Conservation (phyloP, 345 rosid species). For the Mallotus nudiflorus region DNA sequence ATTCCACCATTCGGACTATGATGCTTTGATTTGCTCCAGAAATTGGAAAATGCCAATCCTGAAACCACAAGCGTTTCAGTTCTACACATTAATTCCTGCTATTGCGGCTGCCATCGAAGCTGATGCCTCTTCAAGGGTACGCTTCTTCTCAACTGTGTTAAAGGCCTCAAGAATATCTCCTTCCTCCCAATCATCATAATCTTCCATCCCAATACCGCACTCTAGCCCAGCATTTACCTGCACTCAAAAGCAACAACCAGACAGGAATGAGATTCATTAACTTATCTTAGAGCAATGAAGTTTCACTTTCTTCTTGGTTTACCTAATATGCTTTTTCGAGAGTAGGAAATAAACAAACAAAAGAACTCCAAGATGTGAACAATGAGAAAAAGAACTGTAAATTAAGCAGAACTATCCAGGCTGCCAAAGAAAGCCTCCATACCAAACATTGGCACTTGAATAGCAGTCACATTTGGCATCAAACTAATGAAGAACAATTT, state of each 20-base stretch:
- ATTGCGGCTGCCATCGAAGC: conserved; percentile 89
- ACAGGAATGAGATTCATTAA: too few species aligned
- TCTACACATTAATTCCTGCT: conserved; percentile 49
- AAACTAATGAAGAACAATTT: neutral
- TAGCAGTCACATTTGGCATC: too few species aligned
- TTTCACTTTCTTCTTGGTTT: neutral
- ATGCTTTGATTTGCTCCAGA: conserved; percentile 1
- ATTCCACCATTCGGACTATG: neutral
- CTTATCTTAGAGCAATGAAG: neutral
- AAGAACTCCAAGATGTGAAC: too few species aligned
- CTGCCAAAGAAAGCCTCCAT: too few species aligned
- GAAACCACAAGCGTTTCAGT: neutral
- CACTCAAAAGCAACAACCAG: conserved; percentile 5
- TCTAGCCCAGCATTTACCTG: conserved; percentile 87
- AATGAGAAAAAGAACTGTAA: too few species aligned
- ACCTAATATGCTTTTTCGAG: too few species aligned
- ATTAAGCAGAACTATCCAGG: too few species aligned
- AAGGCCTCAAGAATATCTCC: conserved; percentile 78
- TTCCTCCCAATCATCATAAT: conserved; percentile 72
- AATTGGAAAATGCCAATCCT: neutral
- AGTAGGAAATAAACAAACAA: too few species aligned
- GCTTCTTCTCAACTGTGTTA: conserved; percentile 67
- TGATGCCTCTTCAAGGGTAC: conserved; percentile 96
- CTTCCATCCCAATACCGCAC: conserved; percentile 78
- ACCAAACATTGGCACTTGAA: too few species aligned